Percentiles rank a stretch among this genome's conserved stretches.
phyloP scores from a whole-genome alignment of 805 yeast genomes.

The Barnettozyma californica region DNA sequence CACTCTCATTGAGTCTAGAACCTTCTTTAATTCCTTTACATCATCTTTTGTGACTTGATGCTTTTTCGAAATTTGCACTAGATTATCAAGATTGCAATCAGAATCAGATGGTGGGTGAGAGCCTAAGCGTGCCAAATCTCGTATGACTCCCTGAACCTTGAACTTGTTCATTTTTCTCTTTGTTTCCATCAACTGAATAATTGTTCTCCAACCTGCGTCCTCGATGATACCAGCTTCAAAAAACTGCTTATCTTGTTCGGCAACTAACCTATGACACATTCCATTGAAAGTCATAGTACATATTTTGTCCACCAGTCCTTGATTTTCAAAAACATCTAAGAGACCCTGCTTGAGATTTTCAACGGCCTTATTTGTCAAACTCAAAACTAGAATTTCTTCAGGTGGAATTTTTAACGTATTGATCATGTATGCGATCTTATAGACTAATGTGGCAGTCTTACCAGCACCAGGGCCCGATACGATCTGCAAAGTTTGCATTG shows the following conservation, averaged over 20 bases:
- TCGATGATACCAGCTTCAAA: conserved; percentile 41
- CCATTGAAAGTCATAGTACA: conserved; percentile 59
- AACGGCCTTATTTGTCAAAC: conserved; percentile 68
- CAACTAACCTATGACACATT: conserved; percentile 47
- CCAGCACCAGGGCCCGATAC: conserved; percentile 76
- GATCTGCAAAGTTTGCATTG: conserved; percentile 41
- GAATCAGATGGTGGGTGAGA: neutral
- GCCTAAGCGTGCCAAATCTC: neutral
- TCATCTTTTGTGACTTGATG: neutral
- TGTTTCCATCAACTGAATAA: conserved; percentile 30
- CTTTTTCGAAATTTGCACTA: neutral
- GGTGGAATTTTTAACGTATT: conserved; percentile 36
- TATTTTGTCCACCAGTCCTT: conserved; percentile 29
- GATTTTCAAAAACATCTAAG: conserved; percentile 28
- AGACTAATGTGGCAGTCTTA: conserved; percentile 55
- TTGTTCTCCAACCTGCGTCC: conserved; percentile 47
- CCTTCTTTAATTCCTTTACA: conserved; percentile 3
- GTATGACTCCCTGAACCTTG: conserved; percentile 4
- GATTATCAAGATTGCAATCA: neutral
- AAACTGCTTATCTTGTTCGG: conserved; percentile 25
- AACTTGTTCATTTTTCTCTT: conserved; percentile 10
- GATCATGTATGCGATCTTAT: conserved; percentile 46
- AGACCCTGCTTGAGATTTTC: conserved; percentile 36
- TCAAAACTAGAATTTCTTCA: conserved; percentile 51
- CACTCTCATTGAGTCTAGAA: conserved; percentile 13